These are phyloP conservation scores for Tillandsia fasciculata DNA, from an alignment of 176 grass and related monocot species.

Conservation along the genomic window DNA sequence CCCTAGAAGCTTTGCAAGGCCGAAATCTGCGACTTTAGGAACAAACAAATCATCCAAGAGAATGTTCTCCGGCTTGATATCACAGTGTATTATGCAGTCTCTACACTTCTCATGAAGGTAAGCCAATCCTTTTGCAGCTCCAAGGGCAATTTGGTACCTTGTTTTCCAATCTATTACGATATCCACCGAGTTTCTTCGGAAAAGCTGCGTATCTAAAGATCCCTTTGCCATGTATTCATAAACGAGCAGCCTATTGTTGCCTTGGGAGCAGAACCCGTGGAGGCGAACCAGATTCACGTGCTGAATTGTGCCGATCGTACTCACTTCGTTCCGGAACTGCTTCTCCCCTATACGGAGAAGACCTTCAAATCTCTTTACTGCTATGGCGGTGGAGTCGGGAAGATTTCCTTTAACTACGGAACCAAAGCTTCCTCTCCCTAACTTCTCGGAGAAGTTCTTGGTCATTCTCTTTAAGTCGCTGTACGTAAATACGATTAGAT, in stretches of 20 bases:
- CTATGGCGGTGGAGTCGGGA: background rate
- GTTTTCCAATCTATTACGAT: slow-evolving; percentile 21
- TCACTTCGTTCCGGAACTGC: slow-evolving; percentile 39
- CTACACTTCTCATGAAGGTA: slow-evolving; percentile 47
- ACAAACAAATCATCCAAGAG: slow-evolving; percentile 19
- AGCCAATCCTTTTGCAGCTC: slow-evolving; percentile 26
- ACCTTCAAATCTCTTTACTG: slow-evolving; percentile 43
- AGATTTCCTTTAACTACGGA: slow-evolving; percentile 35
- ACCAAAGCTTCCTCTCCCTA: slow-evolving; percentile 41
- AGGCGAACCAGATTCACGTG: slow-evolving; percentile 45
- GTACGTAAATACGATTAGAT: slow-evolving; percentile 25
- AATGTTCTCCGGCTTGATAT: slow-evolving; percentile 76
- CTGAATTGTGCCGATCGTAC: slow-evolving; percentile 38
- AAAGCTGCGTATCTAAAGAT: slow-evolving; percentile 37
- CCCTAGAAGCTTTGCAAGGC: slow-evolving; percentile 31
- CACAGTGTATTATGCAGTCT: slow-evolving; percentile 60
- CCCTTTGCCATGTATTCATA: slow-evolving; percentile 11
- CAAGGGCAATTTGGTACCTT: slow-evolving; percentile 29
- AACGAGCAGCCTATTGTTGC: slow-evolving; percentile 24
- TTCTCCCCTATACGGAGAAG: slow-evolving; percentile 27
- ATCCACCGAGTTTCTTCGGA: background rate
- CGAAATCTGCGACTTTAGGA: slow-evolving; percentile 47
- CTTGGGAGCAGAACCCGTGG: slow-evolving; percentile 32
- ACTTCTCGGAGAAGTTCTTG: slow-evolving; percentile 38
- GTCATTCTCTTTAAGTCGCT: slow-evolving; percentile 26